Evolutionary conservation across 2,329 filamentous ascomycete species (phyloP), one percentile per base, ranked within the genome.

Genomic region (Apiospora sp.): DNA sequence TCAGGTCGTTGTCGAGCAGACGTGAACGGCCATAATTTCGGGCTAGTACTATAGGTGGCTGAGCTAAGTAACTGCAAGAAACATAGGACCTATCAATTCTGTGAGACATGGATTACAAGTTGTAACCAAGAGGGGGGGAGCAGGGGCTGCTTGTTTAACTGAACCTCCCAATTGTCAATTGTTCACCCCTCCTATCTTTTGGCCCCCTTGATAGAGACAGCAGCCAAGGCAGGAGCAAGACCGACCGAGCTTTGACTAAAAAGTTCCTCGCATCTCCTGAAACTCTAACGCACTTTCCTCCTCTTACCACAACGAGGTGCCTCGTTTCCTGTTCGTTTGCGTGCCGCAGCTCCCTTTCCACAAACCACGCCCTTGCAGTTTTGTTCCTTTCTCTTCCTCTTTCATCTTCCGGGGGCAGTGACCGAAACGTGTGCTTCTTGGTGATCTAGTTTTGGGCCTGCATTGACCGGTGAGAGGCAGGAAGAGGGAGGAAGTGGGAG

Each of bases 181-280:
- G 12, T 64, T 22, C 34, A 64, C 58, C 34, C 30, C 58, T 34
- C 12, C 22, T 22, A 34, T 37, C 58, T 34, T n/a, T 34, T n/a
- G 13, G 58, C 34, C 58, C 58, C 58, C 54, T 58, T 58, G 58
- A 64, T 41, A 41, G 58, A 41, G 3, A 41, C 1, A 19, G n/a
- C 34, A 41, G 22, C 30, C 34, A 34, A 64, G 34, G 58, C 30
- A 64, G 30, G 22, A 41, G 58, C 58, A 41, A 34, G 34, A n/a
- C 22, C 58, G 34, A n/a, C 4, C 19, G 34, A 41, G n/a, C 19
- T n/a, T 41, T 16, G 58, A 64, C 58, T 64, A 41, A 41, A 14
- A 41, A 41, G 58, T 64, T 64, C 58, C 58, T 64, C 58, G 58
- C 58, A 64, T 64, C 41, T 64, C 41, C 58, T 64, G 58, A 64